phyloP scores from a whole-genome alignment of 2,329 filamentous ascomycete species.

The Cryphonectria parasitica region DNA sequence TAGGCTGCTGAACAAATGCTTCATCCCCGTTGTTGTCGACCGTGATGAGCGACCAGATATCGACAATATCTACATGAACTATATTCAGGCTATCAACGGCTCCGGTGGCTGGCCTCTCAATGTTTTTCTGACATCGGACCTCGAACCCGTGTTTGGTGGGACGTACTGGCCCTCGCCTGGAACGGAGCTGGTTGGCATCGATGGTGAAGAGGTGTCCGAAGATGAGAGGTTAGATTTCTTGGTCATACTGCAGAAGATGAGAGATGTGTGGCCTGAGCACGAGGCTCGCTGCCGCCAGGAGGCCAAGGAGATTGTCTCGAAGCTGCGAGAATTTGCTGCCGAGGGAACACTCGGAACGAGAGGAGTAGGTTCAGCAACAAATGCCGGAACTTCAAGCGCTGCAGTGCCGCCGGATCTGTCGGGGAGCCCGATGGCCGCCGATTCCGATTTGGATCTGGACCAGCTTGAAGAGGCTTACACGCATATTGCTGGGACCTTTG shows the following conservation, averaged over 20 bases:
- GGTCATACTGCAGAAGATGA: constrained; percentile 79
- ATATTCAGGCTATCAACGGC: constrained; percentile 89
- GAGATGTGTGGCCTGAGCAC: constrained; percentile 77
- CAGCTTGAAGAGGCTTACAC: constrained; percentile 87
- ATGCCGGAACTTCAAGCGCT: constrained; percentile 37
- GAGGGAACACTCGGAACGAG: constrained; percentile 73
- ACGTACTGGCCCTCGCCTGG: constrained; percentile 92
- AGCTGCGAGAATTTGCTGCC: constrained; percentile 84
- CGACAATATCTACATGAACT: constrained; percentile 98
- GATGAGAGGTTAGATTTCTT: constrained; percentile 77
- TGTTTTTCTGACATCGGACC: constrained; percentile 90
- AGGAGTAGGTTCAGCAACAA: constrained; percentile 37
- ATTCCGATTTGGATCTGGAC: constrained; percentile 83
- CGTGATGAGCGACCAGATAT: constrained; percentile 92
- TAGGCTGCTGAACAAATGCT: constrained; percentile 78
- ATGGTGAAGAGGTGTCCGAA: constrained; percentile 46
- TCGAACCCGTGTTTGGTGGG: constrained; percentile 93
- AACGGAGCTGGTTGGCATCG: constrained; percentile 50
- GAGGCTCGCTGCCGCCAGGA: constrained; percentile 81
- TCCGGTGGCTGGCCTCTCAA: constrained; percentile 94
- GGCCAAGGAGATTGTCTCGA: constrained; percentile 78
- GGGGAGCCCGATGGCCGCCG: constrained; percentile 21
- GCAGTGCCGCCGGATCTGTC: constrained; percentile 28
- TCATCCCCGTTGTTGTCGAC: constrained; percentile 91
- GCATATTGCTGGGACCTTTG: constrained; percentile 80